Base-by-base conservation (phyloP, 2,329 filamentous ascomycete species). In the Colletotrichum theobromicola region DNA sequence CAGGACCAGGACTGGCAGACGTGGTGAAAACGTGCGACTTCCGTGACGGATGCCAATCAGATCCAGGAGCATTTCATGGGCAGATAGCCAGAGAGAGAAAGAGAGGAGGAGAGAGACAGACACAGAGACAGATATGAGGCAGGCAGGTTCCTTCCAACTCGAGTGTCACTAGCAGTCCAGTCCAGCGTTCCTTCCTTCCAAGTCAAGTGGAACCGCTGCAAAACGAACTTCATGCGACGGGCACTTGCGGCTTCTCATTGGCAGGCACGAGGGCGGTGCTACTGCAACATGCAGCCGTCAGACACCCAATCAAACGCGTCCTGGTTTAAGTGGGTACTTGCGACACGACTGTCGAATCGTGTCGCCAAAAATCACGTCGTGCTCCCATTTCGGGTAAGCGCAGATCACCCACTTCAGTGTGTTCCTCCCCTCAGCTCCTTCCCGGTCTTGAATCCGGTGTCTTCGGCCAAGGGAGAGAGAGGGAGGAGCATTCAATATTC, bases 221-320 rank as follows among this genome's bases (percentile, higher is more conserved):
- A 55, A 62, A 64, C 42, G 55, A 63, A 32, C 55, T 67, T 75
- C 57, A 72, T 72, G 72, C 72, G 18, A 67, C 21, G 42, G 68
- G n/a, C 37, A 12, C 18, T 18, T 63, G 32, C 16, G 7, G 46
- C 26, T 34, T 7, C 28, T 72, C 26, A 75, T 75, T 75, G 32
- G 72, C 24, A 18, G 57, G 28, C 68, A 28, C 32, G 62, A 63
- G 24, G 21, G n/a, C 53, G 15, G 34, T 67, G 68, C 63, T 67
- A 72, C 69, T 75, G 68, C 68, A 75, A 16, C 68, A 63, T 50
- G 42, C n/a, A 50, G 42, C 24, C 57, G 26, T 34, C 26, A 35
- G 16, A 15, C 21, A n/a, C 21, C 72, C 72, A 75, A 75, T 75
- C n/a, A 67, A 37, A 75, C 72, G 69, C 68, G 72, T 67, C 60